Evolutionary conservation across 2,329 filamentous ascomycete genomes (phyloP), one percentile per base, ranked within the genome.

Genomic region (Cyclaneusma minus): DNA sequence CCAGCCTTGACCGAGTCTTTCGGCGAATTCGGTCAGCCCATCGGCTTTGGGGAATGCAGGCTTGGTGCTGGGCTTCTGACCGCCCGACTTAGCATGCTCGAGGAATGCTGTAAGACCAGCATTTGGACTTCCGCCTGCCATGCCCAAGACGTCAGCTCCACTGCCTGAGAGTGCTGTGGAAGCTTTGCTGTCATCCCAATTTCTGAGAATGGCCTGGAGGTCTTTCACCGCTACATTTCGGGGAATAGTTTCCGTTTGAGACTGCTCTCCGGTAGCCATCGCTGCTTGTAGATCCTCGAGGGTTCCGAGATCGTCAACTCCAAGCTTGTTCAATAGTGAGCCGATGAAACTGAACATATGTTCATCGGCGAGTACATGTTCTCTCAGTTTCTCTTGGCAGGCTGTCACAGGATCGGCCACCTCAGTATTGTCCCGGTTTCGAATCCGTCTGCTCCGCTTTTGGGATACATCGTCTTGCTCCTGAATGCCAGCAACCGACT

Each of bases 361-460:
- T 18, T 44, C 35, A 27, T 50, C 47, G 16, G 41, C 43, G 27
- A 31, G 28, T 3, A 36, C 25, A 23, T 33, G 45, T 3, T 15
- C 20, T 28, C 66, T 60, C 4, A 74, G 47, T 37, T 72, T 64
- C 27, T 58, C 60, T 2, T 65, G 61, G 27, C 62, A 56, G 14
- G 62, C 49, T 1, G 56, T 58, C 26, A 56, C 62, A 5, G 64
- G 55, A 32, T 72, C 67, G 18, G 66, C 68, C 4, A 47, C 51
- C 7, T 52, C 47, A 7, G 62, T 42, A 3, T 60, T 64, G 22
- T 75, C 70, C 28, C 72, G 58, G 11, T 68, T 62, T 23, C 72
- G 60, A 16, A 70, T 70, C 25, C 73, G 56, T 41, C 78, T 79
- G 46, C 70, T 76, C 30, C 71, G 56, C 40, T 74, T 76, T 28